Evolutionary conservation across 2,329 filamentous ascomycete genomes (phyloP).

Genomic region (Clathrospora elynae): DNA sequence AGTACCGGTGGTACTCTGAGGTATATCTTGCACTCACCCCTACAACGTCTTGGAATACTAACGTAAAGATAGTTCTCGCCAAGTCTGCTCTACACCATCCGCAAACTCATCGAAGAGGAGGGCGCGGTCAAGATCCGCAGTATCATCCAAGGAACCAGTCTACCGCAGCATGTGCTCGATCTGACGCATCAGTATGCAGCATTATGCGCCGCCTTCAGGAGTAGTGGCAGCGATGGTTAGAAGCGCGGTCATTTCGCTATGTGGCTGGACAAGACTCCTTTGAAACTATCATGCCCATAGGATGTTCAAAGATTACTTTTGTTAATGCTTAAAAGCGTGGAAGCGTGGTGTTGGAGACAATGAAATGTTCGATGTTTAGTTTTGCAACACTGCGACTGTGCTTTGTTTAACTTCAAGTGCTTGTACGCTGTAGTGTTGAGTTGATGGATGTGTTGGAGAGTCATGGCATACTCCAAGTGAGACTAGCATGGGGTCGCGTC

Average conservation of each 20-base stretch:
- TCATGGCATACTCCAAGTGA: too few species aligned
- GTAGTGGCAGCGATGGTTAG: constrained; percentile 86
- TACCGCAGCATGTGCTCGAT: constrained; percentile 91
- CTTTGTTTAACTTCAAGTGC: too few species aligned
- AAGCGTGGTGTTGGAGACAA: constrained; percentile 17
- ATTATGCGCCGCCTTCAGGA: constrained; percentile 91
- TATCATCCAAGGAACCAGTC: constrained; percentile 92
- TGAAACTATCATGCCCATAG: not conserved
- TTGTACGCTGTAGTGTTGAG: too few species aligned
- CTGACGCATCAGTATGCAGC: constrained; percentile 96
- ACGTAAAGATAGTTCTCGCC: constrained; percentile 73
- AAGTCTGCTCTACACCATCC: constrained; percentile 82
- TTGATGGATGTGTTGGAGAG: too few species aligned
- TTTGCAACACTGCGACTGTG: too few species aligned
- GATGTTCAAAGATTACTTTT: constrained; percentile 3
- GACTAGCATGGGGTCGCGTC: too few species aligned
- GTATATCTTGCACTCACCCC: constrained; percentile 45
- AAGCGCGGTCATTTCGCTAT: not conserved
- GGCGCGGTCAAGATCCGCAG: constrained; percentile 96
- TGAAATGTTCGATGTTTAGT: not conserved
- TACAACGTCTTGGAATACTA: not conserved
- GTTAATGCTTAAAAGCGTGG: constrained; percentile 24
- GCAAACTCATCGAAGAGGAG: constrained; percentile 94
- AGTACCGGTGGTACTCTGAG: constrained; percentile 99
- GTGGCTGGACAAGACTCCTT: too few species aligned